Conservation (phyloP, 805 yeast genomes). For the Zygotorulaspora sp. region DNA sequence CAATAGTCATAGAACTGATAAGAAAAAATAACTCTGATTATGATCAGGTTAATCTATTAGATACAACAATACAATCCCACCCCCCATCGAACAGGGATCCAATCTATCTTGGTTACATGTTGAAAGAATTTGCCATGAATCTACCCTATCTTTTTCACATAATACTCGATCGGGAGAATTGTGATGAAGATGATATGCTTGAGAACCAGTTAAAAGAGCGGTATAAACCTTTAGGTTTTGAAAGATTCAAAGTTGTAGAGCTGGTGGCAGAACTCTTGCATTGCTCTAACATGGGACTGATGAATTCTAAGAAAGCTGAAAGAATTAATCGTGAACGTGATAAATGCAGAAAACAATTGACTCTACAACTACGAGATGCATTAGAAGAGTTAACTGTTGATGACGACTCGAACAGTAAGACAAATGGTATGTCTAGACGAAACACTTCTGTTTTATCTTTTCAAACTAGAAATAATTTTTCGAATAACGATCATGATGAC, state of each 20-base stretch:
- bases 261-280: constrained; percentile 89
- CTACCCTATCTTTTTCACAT: constrained; percentile 35
- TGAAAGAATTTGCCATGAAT: constrained; percentile 63
- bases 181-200: constrained; percentile 30
- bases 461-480: constrained; percentile 1
- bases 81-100: constrained; percentile 92
- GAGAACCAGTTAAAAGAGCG: constrained; percentile 62
- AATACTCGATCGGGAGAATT: constrained; percentile 24
- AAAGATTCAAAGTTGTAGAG: constrained; percentile 85
- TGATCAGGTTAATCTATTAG: constrained; percentile 75
- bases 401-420: constrained; percentile 5
- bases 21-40: constrained; percentile 95
- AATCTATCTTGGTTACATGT: constrained; percentile 79
- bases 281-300: constrained; percentile 93
- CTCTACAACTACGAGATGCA: constrained; percentile 35
- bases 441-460: neutral
- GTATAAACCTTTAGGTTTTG: constrained; percentile 77
- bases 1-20: constrained; percentile 87
- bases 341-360: constrained; percentile 52
- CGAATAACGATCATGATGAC: constrained; percentile 3
- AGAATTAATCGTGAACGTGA: constrained; percentile 66
- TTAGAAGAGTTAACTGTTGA: constrained; percentile 28
- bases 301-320: constrained; percentile 74
- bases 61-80: constrained; percentile 68
- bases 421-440: neutral